Conservation (phyloP, 495 filamentous ascomycete genomes). For the Podospora conica region DNA sequence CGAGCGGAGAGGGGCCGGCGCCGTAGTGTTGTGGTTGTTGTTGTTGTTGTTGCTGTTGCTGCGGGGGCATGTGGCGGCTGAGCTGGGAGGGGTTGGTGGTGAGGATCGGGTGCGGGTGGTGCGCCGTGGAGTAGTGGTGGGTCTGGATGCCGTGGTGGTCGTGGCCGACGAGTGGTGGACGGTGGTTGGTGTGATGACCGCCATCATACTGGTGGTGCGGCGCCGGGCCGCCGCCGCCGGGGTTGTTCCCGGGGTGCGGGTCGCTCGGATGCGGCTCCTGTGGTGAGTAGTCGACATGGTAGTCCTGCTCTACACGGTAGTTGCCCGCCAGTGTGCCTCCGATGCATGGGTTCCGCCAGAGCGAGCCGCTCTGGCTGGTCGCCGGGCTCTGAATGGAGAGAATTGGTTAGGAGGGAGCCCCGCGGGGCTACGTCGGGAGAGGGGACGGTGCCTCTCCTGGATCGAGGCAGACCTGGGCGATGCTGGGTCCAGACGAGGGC, state of each 20-base stretch:
- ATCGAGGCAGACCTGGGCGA: constrained; percentile 8
- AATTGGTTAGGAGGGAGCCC: constrained; percentile 44
- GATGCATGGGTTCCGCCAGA: constrained; percentile 69
- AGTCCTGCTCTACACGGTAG: constrained; percentile 53
- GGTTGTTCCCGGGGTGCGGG: constrained; percentile 23
- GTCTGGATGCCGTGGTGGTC: constrained; percentile 42
- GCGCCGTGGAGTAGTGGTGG: constrained; percentile 44
- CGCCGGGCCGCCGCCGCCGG: constrained; percentile 28
- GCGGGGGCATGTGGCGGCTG: constrained; percentile 39
- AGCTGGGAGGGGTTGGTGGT: constrained; percentile 28
- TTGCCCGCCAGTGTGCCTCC: constrained; percentile 61
- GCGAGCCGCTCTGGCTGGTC: constrained; percentile 63
- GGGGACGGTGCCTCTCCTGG: constrained; percentile 10
- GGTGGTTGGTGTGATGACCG: constrained; percentile 43
- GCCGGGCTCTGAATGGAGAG: constrained; percentile 50
- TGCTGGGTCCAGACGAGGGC: constrained; percentile 6
- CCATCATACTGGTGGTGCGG: constrained; percentile 44
- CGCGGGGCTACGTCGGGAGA: constrained; percentile 35
- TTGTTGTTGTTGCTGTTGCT: constrained; percentile 42
- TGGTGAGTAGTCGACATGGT: constrained; percentile 58
- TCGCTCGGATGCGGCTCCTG: constrained; percentile 54
- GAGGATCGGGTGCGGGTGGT: constrained; percentile 45
- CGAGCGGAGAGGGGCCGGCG: constrained; percentile 37
- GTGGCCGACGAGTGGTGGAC: constrained; percentile 39
- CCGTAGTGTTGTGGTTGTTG: constrained; percentile 41